Conservation (phyloP, 768 basidiomycete species). For the Clitopilus passeckerianus region DNA sequence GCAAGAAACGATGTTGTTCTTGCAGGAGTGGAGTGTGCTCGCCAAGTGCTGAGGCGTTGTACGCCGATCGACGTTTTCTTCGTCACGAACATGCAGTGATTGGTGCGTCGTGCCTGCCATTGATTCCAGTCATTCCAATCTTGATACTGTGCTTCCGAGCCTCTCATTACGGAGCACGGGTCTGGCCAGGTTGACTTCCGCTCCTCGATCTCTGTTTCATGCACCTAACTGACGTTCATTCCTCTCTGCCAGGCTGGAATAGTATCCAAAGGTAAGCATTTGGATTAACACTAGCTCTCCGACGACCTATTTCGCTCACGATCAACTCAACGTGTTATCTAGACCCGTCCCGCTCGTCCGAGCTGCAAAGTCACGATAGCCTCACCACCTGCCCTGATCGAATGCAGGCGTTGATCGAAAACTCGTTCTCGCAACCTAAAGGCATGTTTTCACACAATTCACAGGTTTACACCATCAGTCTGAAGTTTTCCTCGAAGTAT, state of each 20-base stretch:
- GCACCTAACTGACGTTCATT: background rate
- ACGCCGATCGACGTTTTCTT: background rate
- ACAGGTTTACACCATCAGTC: background rate
- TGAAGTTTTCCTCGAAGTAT: background rate
- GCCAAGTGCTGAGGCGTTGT: background rate
- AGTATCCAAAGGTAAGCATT: background rate
- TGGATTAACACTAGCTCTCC: background rate
- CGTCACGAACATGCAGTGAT: background rate
- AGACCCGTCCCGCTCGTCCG: background rate
- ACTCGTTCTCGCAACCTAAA: background rate
- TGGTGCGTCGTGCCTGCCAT: background rate
- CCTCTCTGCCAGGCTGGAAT: background rate
- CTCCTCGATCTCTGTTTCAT: background rate
- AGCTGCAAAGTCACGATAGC: background rate
- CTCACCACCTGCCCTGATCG: background rate
- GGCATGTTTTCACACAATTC: background rate
- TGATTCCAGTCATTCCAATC: background rate
- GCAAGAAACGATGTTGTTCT: background rate
- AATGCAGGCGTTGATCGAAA: background rate
- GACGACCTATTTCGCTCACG: background rate
- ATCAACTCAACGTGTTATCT: background rate
- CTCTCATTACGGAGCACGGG: background rate
- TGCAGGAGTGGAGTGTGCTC: background rate
- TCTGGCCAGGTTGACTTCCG: background rate
- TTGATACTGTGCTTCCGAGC: background rate